Evolutionary conservation across 2,329 filamentous ascomycete species (phyloP).

Genomic region (Microsporum canis): DNA sequence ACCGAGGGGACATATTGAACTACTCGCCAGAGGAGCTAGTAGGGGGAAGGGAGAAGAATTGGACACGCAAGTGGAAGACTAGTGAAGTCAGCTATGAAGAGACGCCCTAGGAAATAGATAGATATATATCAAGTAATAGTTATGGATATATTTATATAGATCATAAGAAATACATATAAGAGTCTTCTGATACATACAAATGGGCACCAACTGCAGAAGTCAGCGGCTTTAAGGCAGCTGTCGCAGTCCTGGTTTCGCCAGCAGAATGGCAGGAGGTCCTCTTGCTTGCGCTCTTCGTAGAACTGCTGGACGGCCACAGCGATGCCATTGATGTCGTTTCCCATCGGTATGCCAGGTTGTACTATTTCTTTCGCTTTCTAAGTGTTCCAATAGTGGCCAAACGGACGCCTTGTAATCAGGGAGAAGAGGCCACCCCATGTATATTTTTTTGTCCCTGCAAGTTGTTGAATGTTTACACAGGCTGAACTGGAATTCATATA

Average conservation of each 20-base stretch:
- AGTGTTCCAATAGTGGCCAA: not conserved
- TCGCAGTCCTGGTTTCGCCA: conserved; percentile 29
- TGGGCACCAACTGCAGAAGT: conserved; percentile 30
- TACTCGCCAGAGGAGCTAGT: conserved; percentile 27
- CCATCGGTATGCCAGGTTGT: not conserved
- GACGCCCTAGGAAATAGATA: not conserved
- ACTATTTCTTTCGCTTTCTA: not conserved
- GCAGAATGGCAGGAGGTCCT: conserved; percentile 23
- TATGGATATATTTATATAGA: not conserved
- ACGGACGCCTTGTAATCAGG: not conserved
- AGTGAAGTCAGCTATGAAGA: conserved; percentile 1
- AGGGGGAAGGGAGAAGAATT: conserved; percentile 28
- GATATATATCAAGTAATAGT: not conserved
- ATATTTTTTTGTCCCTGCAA: not conserved
- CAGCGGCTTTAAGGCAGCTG: conserved; percentile 23
- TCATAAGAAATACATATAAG: not conserved
- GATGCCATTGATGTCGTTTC: not conserved
- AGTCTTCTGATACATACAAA: conserved; percentile 21
- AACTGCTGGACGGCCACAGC: conserved; percentile 11
- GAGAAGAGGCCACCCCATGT: not conserved
- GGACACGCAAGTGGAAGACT: conserved; percentile 33
- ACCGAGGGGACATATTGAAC: conserved; percentile 30
- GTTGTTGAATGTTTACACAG: not conserved
- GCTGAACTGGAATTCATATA: not conserved
- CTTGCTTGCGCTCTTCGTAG: conserved; percentile 13